Conservation (phyloP, 176 grass and related monocot species). For the Thalia dealbata region DNA sequence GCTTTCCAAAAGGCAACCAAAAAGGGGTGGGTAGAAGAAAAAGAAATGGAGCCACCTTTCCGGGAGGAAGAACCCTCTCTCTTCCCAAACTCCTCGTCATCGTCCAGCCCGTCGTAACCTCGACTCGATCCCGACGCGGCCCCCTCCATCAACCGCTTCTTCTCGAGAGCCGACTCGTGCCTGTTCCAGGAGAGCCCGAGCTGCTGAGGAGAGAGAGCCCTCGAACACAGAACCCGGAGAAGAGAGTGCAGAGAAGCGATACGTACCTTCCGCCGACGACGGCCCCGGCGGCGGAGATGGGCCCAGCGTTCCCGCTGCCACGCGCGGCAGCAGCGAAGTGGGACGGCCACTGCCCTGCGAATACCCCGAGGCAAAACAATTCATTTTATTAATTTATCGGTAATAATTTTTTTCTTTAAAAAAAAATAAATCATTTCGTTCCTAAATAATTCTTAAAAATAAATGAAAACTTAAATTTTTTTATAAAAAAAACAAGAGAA, state of each 20-base stretch:
- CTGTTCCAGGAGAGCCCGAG: neutral
- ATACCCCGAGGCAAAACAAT: neutral
- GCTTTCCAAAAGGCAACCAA: neutral
- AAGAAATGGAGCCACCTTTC: neutral
- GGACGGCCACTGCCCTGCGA: neutral
- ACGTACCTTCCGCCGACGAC: neutral
- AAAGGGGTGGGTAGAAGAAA: neutral
- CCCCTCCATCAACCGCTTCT: neutral
- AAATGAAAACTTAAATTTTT: too few relatives aligned
- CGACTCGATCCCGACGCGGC: neutral
- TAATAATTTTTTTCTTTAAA: neutral
- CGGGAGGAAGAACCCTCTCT: neutral
- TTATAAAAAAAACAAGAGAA: too few relatives aligned
- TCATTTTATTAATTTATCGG: neutral
- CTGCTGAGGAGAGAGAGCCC: neutral
- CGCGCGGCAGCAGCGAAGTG: neutral
- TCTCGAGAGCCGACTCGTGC: neutral
- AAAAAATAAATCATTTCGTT: too few relatives aligned
- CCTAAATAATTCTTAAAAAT: too few relatives aligned
- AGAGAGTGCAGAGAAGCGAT: neutral
- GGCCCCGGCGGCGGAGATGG: neutral
- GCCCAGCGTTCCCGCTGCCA: neutral
- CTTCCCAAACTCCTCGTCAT: conserved; percentile 5
- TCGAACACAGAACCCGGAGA: neutral
- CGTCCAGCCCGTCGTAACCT: neutral